A percentile compares a stretch with the other conserved stretches of the same genome.
Evolutionary conservation across 1,139 yeast genomes (phyloP).

Genomic region (Zygoascus hellenicus): DNA sequence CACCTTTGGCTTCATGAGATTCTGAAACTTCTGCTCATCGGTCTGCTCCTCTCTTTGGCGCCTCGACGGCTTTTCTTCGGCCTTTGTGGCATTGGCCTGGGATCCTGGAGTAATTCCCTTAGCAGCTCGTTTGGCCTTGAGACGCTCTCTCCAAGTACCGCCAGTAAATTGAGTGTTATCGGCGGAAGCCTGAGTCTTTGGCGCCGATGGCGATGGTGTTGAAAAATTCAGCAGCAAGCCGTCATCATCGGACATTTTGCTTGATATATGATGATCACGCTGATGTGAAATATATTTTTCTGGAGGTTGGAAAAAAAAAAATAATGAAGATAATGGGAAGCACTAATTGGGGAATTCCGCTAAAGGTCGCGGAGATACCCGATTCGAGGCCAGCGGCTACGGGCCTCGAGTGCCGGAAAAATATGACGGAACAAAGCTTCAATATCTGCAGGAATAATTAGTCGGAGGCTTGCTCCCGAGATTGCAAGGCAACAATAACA

Average conservation of each 20-base stretch:
- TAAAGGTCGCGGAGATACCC: too few relatives aligned
- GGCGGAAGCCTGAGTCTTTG: slow-evolving; percentile 15
- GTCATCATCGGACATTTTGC: slow-evolving; percentile 36
- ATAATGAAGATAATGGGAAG: too few relatives aligned
- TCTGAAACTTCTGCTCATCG: slow-evolving; percentile 11
- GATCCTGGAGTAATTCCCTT: slow-evolving; percentile 17
- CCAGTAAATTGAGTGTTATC: slow-evolving; percentile 41
- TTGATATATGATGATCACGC: neutral
- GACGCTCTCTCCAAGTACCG: slow-evolving; percentile 76
- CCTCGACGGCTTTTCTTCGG: slow-evolving; percentile 4
- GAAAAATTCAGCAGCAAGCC: slow-evolving; percentile 65
- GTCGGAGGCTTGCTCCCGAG: too few relatives aligned
- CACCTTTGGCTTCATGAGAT: slow-evolving; percentile 8
- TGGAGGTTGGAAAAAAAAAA: too few relatives aligned
- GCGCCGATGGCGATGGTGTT: slow-evolving; percentile 35
- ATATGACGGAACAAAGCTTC: too few relatives aligned
- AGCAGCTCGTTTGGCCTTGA: slow-evolving; percentile 41
- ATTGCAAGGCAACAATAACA: too few relatives aligned
- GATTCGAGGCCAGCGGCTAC: too few relatives aligned
- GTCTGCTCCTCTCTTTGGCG: neutral
- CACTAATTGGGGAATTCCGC: too few relatives aligned
- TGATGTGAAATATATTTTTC: neutral
- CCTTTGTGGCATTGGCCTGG: neutral
- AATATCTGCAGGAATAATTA: too few relatives aligned
- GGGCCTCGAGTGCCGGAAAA: too few relatives aligned